Base-by-base conservation (phyloP, 1,139 yeast species). In the Lodderomyces pseudojiufengensis region DNA sequence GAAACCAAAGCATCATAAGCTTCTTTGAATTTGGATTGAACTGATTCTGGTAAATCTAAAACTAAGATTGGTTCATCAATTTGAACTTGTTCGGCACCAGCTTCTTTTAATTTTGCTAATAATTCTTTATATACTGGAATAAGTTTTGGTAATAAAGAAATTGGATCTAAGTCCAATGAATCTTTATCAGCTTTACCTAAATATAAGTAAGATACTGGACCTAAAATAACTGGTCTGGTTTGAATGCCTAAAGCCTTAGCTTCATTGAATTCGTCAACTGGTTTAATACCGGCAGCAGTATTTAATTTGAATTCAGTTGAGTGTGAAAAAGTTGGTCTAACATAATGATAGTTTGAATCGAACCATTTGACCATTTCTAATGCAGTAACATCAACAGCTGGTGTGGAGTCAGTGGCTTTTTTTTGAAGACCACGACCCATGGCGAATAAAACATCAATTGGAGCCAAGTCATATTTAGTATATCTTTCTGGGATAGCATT, bases 361-460 rank as follows among this genome's bases (percentile, higher is more conserved):
- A 92, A 92, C 98, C 98, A 92, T 78, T 92, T 92, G 56, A 92
- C 98, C 98, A 92, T 92, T 80, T 92, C 98, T 68, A 87, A 79
- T 55, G 98, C 98, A 50, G 97, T 92, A 45, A 92, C 98, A 69
- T 94, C 98, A 54, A 92, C 96, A 51, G 95, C 95, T 52, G 84
- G 77, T 46, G 80, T 65, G 52, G 90, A 63, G 53, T 84, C 96
- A 51, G 94, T 84, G 52, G 95, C 95, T 70, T 84, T 82, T 73
- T 94, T 86, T 78, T 94, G 98, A 65, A 92, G 80, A 81, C 98
- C 98, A 80, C 98, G 88, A 70, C 97, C 98, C 98, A 92, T 94
- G 60, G 98, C 98, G 65, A 92, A 92, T 60, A 86, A 73, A 48
- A 88, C 87, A 69, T 92, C 98, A 56, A 92, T 76, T 64, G 90